These are phyloP conservation scores for Saccharomyces jurei DNA, from an alignment of 805 yeast species.

Conservation along the genomic window DNA sequence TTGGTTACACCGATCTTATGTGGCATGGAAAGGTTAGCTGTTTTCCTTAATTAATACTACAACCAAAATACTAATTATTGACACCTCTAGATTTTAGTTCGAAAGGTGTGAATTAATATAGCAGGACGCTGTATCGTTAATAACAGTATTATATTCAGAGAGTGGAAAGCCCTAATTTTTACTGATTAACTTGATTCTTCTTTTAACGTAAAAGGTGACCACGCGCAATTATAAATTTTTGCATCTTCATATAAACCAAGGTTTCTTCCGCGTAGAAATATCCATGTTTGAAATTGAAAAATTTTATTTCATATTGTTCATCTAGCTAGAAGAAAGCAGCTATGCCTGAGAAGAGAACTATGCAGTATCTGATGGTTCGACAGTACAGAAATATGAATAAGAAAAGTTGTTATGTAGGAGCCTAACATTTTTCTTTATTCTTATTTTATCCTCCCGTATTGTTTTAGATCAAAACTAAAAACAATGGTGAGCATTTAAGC, in stretches of 20 bases:
- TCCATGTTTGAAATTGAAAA: too few relatives aligned
- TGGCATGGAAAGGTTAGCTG: too few relatives aligned
- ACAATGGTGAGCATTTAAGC: not conserved
- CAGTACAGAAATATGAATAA: not conserved
- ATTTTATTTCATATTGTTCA: too few relatives aligned
- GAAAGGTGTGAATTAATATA: too few relatives aligned
- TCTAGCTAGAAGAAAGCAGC: not conserved
- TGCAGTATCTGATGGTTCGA: not conserved
- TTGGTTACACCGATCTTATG: too few relatives aligned
- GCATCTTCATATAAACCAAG: not conserved
- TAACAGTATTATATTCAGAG: not conserved
- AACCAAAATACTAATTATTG: too few relatives aligned
- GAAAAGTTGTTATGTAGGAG: conserved; percentile 1
- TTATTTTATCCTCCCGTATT: not conserved
- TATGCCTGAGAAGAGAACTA: not conserved
- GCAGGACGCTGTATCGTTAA: too few relatives aligned
- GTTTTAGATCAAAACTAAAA: not conserved
- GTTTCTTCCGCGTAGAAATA: not conserved
- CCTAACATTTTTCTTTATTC: not conserved
- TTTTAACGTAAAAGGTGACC: not conserved
- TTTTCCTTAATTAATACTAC: too few relatives aligned
- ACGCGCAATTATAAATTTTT: not conserved
- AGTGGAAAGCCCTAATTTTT: not conserved
- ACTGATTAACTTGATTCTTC: not conserved
- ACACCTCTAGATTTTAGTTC: too few relatives aligned